A percentile compares a stretch with the other conserved stretches of the same genome.
These are phyloP conservation scores for Pythium sukuiense DNA, from an alignment of 352 stramenopile species.

Conservation along the genomic window DNA sequence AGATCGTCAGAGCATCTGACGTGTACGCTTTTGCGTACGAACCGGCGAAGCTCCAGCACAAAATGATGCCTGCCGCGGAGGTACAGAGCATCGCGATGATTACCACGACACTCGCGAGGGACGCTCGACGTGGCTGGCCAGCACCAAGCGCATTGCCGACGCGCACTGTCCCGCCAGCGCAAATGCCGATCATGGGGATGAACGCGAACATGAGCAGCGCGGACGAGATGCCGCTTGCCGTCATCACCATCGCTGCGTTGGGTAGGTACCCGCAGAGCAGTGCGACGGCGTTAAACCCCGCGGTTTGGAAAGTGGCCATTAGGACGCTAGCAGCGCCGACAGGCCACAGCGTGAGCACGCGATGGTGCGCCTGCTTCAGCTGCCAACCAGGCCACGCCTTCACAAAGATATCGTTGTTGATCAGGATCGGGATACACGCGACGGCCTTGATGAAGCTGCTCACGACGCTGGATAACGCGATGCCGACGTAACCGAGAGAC, in stretches of 20 bases:
- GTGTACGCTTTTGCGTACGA: constrained; percentile 31
- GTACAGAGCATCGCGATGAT: constrained; percentile 6
- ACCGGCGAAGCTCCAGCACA: constrained; percentile 17
- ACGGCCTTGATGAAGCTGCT: constrained; percentile 31
- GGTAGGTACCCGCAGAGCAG: constrained; percentile 50
- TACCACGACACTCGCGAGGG: constrained; percentile 14
- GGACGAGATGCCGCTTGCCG: constrained; percentile 52
- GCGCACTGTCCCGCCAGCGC: constrained; percentile 29
- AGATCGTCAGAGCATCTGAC: constrained; percentile 13
- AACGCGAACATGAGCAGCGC: constrained; percentile 31
- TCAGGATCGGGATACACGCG: constrained; percentile 27
- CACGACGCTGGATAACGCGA: constrained; percentile 31
- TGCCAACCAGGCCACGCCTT: constrained; percentile 33
- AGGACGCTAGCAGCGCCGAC: constrained; percentile 45
- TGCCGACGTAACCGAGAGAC: constrained; percentile 35
- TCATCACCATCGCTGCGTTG: constrained; percentile 46
- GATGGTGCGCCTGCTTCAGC: constrained; percentile 18
- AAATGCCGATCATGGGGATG: constrained; percentile 29
- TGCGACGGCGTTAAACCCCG: constrained; percentile 45
- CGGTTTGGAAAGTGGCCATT: constrained; percentile 49
- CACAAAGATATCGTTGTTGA: constrained; percentile 24
- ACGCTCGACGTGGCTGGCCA: constrained; percentile 25
- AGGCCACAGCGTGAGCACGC: constrained; percentile 13
- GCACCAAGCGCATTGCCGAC: constrained; percentile 37
- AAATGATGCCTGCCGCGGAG: constrained; percentile 5